Conservation (phyloP, 352 stramenopile species). For the Pythium brachiatum region DNA sequence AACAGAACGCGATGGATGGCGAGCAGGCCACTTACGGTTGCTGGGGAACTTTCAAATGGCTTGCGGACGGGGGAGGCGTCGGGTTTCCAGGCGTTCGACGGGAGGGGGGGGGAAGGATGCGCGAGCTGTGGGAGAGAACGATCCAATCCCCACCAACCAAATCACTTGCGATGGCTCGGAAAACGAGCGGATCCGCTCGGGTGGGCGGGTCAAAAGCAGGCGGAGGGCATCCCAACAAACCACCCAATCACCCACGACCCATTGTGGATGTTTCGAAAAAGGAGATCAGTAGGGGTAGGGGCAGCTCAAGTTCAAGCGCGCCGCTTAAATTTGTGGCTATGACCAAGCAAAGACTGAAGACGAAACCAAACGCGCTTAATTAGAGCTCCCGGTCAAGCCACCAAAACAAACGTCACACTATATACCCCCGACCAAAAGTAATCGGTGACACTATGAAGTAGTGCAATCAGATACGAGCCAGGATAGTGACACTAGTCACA, state of each 20-base stretch:
- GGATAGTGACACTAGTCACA: not conserved
- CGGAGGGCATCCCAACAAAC: not conserved
- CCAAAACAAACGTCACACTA: not conserved
- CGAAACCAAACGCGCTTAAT: not conserved
- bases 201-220: not conserved
- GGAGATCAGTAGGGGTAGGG: not conserved
- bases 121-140: constrained; percentile 19
- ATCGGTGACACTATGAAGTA: not conserved
- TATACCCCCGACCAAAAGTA: not conserved
- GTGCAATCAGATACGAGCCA: not conserved
- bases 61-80: constrained; percentile 5
- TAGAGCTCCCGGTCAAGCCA: too few relatives aligned
- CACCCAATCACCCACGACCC: constrained; percentile 3
- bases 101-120: not conserved
- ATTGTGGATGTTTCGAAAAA: not conserved
- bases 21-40: constrained; percentile 26
- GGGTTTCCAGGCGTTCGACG: not conserved
- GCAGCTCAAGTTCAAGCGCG: not conserved
- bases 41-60: constrained; percentile 36
- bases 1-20: not conserved
- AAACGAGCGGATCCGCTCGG: constrained; percentile 13
- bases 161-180: constrained; percentile 21
- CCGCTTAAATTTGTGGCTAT: too few relatives aligned
- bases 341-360: too few relatives aligned
- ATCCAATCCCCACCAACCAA: constrained; percentile 34